phyloP scores from a whole-genome alignment of 352 stramenopile genomes.

The Phytophthora constricta region DNA sequence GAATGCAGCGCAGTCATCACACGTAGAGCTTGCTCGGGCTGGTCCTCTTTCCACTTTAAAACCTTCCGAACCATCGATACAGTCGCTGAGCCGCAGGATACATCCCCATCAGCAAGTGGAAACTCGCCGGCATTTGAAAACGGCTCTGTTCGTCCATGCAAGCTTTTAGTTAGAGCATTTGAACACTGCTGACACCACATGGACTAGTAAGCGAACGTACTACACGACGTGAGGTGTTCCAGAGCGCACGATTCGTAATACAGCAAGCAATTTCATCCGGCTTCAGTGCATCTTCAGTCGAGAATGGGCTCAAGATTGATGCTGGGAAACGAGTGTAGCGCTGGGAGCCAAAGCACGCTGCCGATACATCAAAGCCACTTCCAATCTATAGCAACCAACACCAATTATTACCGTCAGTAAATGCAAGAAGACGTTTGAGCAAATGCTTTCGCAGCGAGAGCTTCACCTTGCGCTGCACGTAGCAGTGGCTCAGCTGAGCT shows the following conservation, averaged over 20 bases:
- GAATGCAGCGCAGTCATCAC: constrained; percentile 45
- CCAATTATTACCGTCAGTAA: not conserved
- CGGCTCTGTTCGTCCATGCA: constrained; percentile 42
- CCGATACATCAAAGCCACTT: constrained; percentile 97
- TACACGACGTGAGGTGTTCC: constrained; percentile 55
- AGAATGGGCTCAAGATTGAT: constrained; percentile 63
- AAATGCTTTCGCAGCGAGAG: not conserved
- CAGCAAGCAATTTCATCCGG: constrained; percentile 64
- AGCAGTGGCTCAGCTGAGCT: constrained; percentile 94
- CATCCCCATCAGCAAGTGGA: constrained; percentile 96
- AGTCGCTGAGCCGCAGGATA: constrained; percentile 93
- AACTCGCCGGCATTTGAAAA: constrained; percentile 66
- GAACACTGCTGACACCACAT: not conserved
- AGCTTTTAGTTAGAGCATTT: not conserved
- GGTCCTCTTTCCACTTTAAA: constrained; percentile 46
- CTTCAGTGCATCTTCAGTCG: constrained; percentile 49
- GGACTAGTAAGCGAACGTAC: too few relatives aligned
- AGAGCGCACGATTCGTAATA: constrained; percentile 47
- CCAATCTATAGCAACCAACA: constrained; percentile 77
- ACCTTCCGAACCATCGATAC: constrained; percentile 89
- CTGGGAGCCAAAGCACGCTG: constrained; percentile 94
- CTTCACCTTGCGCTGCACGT: constrained; percentile 94
- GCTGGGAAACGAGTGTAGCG: constrained; percentile 92
- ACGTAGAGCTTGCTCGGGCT: constrained; percentile 36
- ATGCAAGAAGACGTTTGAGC: not conserved